Percentiles rank a stretch among this genome's conserved stretches.
Evolutionary conservation across 108 stramenopile genomes (phyloP).

Genomic region (Cyclostephanos invisitatus): DNA sequence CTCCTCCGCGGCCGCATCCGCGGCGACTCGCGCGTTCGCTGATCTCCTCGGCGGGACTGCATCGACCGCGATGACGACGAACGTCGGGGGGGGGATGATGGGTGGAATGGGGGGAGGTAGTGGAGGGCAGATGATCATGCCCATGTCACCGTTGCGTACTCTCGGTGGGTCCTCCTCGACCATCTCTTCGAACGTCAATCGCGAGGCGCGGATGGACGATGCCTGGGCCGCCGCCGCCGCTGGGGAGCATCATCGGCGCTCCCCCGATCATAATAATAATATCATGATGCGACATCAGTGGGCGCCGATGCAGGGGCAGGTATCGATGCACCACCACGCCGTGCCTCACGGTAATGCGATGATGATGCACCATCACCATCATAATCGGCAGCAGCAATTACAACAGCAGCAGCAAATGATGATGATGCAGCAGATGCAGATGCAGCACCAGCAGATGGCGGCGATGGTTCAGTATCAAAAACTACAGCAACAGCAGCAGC

Average conservation of each 20-base stretch:
- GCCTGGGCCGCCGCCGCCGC: constrained; percentile 18
- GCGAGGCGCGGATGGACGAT: constrained; percentile 9
- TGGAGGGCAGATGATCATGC: constrained; percentile 45
- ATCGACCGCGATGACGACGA: constrained; percentile 17
- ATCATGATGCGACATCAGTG: constrained; percentile 1
- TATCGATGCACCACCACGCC: constrained; percentile 9
- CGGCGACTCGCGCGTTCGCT: constrained; percentile 32
- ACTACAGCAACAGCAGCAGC: constrained; percentile 19
- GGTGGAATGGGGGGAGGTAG: background rate
- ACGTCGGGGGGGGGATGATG: background rate
- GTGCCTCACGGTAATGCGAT: too few relatives aligned
- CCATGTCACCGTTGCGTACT: constrained; percentile 47
- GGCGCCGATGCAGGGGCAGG: background rate
- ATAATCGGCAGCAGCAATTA: constrained; percentile 51
- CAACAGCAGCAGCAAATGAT: constrained; percentile 47
- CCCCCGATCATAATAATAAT: background rate
- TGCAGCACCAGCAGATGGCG: constrained; percentile 59
- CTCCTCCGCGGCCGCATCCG: constrained; percentile 39
- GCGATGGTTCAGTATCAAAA: constrained; percentile 50
- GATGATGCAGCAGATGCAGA: constrained; percentile 61
- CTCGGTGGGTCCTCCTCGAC: too few relatives aligned
- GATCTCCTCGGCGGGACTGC: constrained; percentile 63
- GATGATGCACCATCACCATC: constrained; percentile 1
- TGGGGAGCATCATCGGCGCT: constrained; percentile 5
- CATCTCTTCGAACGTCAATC: background rate